Conservation (phyloP, 495 filamentous ascomycete genomes). For the Lasiosphaeria ovina region DNA sequence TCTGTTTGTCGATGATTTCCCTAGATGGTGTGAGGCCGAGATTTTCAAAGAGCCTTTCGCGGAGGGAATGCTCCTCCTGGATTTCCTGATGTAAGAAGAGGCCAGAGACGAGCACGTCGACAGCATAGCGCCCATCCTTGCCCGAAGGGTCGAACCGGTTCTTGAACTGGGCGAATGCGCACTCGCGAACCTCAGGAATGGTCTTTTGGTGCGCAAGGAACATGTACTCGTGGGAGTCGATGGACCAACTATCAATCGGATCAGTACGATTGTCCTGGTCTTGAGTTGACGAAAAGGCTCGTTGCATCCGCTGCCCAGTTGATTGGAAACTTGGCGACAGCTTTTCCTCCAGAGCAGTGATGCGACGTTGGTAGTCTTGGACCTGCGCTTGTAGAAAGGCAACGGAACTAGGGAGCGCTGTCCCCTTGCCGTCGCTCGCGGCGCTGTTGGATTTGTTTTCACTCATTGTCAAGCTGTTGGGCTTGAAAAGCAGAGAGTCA, state of each 20-base stretch:
- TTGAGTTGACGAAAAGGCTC: not conserved
- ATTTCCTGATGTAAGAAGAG: slow-evolving; percentile 32
- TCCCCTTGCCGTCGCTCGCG: not conserved
- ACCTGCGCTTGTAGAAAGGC: not conserved
- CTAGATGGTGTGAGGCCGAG: not conserved
- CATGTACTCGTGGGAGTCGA: slow-evolving; percentile 11
- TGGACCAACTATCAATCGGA: slow-evolving; percentile 11
- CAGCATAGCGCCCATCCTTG: slow-evolving; percentile 30
- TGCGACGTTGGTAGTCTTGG: not conserved
- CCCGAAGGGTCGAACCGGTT: slow-evolving; percentile 32
- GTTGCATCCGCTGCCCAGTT: not conserved
- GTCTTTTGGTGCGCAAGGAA: slow-evolving; percentile 12
- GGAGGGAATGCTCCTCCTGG: slow-evolving; percentile 27
- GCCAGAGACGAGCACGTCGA: slow-evolving; percentile 34
- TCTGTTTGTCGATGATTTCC: slow-evolving; percentile 29
- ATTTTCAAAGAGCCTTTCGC: slow-evolving; percentile 13
- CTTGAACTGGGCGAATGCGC: slow-evolving; percentile 40
- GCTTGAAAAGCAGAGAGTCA: not conserved
- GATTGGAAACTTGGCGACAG: not conserved
- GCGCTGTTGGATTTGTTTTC: not conserved
- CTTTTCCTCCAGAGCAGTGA: not conserved
- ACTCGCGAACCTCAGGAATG: slow-evolving; percentile 22
- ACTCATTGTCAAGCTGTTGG: not conserved
- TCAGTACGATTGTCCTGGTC: slow-evolving; percentile 12
- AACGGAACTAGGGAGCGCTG: not conserved